Conservation (phyloP, 164 flowering plant genomes). For the Berberis vulgaris region DNA sequence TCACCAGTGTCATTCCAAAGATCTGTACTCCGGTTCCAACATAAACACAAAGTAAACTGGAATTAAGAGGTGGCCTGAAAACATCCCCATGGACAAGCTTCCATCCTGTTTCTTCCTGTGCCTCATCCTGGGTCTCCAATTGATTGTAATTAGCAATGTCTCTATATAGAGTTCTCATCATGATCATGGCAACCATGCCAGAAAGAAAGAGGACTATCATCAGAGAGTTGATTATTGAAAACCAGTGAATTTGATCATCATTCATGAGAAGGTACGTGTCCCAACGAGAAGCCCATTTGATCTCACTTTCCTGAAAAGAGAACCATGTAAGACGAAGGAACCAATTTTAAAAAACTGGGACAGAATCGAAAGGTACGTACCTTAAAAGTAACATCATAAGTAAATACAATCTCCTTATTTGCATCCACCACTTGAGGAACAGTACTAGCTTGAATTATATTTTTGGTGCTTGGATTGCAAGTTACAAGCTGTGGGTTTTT, state of each 20-base stretch:
- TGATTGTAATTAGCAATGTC: conserved; percentile 44
- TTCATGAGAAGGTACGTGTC: conserved; percentile 13
- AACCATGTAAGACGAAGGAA: background rate
- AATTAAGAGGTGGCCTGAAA: conserved; percentile 20
- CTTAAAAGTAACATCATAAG: conserved; percentile 45
- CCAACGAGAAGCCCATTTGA: conserved; percentile 55
- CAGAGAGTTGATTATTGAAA: conserved; percentile 31
- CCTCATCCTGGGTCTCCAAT: conserved; percentile 43
- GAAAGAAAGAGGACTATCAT: conserved; percentile 48
- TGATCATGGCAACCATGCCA: conserved; percentile 49
- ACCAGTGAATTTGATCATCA: conserved; percentile 13
- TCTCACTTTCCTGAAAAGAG: conserved; percentile 32
- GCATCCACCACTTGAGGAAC: conserved; percentile 75
- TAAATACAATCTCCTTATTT: conserved; percentile 45
- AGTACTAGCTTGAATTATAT: conserved; percentile 49
- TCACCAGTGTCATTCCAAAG: conserved; percentile 42
- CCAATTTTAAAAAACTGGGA: background rate
- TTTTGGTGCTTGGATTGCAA: conserved; percentile 65
- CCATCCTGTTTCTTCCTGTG: conserved; percentile 17
- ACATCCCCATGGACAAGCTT: conserved; percentile 12
- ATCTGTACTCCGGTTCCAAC: conserved; percentile 45
- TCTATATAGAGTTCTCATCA: conserved; percentile 45
- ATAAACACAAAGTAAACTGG: conserved; percentile 36
- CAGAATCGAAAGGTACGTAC: conserved; percentile 14
- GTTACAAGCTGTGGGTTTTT: conserved; percentile 79